Conservation (phyloP, 805 yeast species). For the Teunomyces funiuensis region DNA sequence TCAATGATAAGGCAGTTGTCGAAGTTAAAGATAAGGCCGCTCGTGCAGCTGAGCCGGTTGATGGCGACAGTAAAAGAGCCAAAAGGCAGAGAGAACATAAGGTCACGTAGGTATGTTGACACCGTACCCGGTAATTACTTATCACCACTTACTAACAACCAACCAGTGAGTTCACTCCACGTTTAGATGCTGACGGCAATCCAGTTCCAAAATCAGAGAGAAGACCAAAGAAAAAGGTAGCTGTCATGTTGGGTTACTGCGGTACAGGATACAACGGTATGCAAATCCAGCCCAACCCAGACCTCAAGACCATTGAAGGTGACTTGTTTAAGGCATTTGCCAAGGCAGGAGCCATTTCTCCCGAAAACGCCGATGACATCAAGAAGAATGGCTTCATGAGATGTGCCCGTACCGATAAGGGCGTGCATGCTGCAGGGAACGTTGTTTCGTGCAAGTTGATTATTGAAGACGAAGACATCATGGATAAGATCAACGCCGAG, state of each 20-base stretch:
- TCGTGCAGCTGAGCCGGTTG: constrained; percentile 18
- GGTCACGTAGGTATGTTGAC: constrained; percentile 59
- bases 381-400: constrained; percentile 86
- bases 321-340: constrained; percentile 82
- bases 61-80: constrained; percentile 19
- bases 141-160: constrained; percentile 7
- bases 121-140: not conserved
- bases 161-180: constrained; percentile 36
- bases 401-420: constrained; percentile 90
- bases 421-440: constrained; percentile 97
- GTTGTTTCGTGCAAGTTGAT: constrained; percentile 82
- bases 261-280: constrained; percentile 97
- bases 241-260: constrained; percentile 88
- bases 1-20: not conserved
- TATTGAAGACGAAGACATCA: constrained; percentile 75
- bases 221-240: constrained; percentile 86
- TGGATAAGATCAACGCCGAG: constrained; percentile 66
- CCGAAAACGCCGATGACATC: constrained; percentile 83
- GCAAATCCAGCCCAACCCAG: constrained; percentile 81
- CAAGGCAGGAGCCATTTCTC: constrained; percentile 84
- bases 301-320: constrained; percentile 85
- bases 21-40: not conserved
- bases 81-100: constrained; percentile 26
- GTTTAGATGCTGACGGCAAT: constrained; percentile 62
- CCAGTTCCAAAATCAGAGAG: constrained; percentile 58